Conservation (phyloP, 495 filamentous ascomycete genomes). For the Podospora fimiseda region DNA sequence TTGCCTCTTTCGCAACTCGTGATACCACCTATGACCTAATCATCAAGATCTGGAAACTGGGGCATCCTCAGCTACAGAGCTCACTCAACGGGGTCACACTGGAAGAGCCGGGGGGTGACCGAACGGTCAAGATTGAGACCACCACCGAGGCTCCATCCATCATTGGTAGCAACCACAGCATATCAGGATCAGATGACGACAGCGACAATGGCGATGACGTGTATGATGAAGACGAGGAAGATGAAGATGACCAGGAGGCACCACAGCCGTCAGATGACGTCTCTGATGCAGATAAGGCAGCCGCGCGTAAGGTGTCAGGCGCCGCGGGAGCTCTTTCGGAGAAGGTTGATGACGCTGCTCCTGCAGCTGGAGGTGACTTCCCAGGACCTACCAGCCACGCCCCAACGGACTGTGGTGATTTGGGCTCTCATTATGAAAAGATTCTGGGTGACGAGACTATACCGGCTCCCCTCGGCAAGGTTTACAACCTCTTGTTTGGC, state of each 20-base stretch:
- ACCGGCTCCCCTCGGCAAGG: conserved; percentile 81
- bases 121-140: conserved; percentile 77
- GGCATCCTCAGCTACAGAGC: conserved; percentile 82
- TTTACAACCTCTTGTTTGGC: conserved; percentile 84
- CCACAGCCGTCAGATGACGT: conserved; percentile 54
- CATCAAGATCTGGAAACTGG: conserved; percentile 96
- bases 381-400: conserved; percentile 80
- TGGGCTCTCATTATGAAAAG: conserved; percentile 73
- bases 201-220: conserved; percentile 62
- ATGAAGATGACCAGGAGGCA: conserved; percentile 52
- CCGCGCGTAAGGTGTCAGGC: conserved; percentile 62
- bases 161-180: conserved; percentile 34
- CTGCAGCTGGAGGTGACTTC: conserved; percentile 59
- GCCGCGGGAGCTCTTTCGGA: conserved; percentile 48
- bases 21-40: conserved; percentile 96
- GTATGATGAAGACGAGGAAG: conserved; percentile 72
- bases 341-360: conserved; percentile 49
- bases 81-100: conserved; percentile 81
- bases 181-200: conserved; percentile 53
- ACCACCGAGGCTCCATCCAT: conserved; percentile 27
- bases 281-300: conserved; percentile 49
- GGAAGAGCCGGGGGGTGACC: conserved; percentile 73
- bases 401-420: conserved; percentile 77
- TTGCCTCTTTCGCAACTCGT: conserved; percentile 88
- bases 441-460: conserved; percentile 79